Evolutionary conservation across 1,139 yeast genomes (phyloP), one percentile per base, ranked within the genome.

Genomic region (Debaryomyces nepalensis): DNA sequence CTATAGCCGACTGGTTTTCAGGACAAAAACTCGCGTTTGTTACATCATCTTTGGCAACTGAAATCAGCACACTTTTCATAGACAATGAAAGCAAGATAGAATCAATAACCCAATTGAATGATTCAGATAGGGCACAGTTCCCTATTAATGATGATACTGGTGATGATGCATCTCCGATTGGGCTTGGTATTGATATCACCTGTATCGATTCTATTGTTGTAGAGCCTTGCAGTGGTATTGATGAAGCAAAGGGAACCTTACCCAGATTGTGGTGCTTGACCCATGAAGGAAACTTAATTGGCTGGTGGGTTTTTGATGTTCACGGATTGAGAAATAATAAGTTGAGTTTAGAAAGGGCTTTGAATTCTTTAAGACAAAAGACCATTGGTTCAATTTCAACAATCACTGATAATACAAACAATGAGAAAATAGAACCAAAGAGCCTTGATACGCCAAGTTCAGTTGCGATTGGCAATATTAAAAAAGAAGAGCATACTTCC

Each of bases 101-200:
- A 5, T 48, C 61, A 11, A 59, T 72, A 32, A 64, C 58, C 26
- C 81, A 83, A 16, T 61, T 75, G 3, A 87, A 84, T 51, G 97
- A 89, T 55, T 69, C 82, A 3, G 80, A 79, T 49, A 73, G 87
- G 40, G 93, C 96, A 0, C 76, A 78, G 10, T 69, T 87, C 49
- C 96, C 96, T 1, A 68, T 87, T 49, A 79, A 78, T 56, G 82
- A 79, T 11, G 83, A 75, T 1, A 65, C 82, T 0, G 80, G 77
- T 29, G 84, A 79, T 39, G 96, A 87, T 55, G 76, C 86, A 4
- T 77, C 87, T 1, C 82, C 91, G 0, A 66, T 86, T 15, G 96
- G 96, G 2, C 52, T 86, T 24, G 81, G 78, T 0, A 40, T 87
- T 3, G 95, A 87, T 56, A 54, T 82, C 11, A 65, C 75, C 5